Conservation (phyloP, 345 rosid species). For the Schrenkiella parvula region DNA sequence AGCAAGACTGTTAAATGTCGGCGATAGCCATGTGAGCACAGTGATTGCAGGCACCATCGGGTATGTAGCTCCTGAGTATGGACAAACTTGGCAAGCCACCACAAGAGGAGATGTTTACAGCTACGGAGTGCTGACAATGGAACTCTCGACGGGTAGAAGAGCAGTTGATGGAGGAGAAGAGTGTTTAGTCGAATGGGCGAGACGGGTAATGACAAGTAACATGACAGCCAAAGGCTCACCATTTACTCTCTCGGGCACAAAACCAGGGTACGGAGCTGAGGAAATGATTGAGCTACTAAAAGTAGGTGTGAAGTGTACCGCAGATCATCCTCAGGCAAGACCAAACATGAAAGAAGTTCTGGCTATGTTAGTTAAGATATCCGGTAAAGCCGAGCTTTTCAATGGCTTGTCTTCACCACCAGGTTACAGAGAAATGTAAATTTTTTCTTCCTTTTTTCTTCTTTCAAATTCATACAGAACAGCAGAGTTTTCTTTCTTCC, state of each 20-base stretch:
- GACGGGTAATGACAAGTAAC: slow-evolving; percentile 52
- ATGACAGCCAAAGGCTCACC: slow-evolving; percentile 39
- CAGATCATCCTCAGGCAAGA: slow-evolving; percentile 73
- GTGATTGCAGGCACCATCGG: slow-evolving; percentile 90
- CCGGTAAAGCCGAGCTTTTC: slow-evolving; percentile 35
- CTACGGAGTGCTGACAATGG: slow-evolving; percentile 82
- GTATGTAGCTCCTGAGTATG: slow-evolving; percentile 93
- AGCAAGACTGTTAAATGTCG: slow-evolving; percentile 66
- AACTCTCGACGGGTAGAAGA: slow-evolving; percentile 81
- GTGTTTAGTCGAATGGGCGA: slow-evolving; percentile 84
- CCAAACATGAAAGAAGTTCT: slow-evolving; percentile 93
- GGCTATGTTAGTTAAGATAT: slow-evolving; percentile 49
- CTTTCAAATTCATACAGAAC: slow-evolving; percentile 15
- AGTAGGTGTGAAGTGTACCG: slow-evolving; percentile 66
- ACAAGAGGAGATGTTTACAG: slow-evolving; percentile 95
- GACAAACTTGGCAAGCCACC: slow-evolving; percentile 92
- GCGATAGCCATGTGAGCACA: slow-evolving; percentile 87
- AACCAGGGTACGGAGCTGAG: slow-evolving; percentile 58
- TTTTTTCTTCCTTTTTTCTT: slow-evolving; percentile 1
- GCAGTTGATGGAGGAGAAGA: slow-evolving; percentile 94
- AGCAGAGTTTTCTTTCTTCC: slow-evolving; percentile 7
- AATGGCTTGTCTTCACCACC: slow-evolving; percentile 37
- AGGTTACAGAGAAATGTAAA: slow-evolving; percentile 31
- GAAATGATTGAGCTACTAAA: slow-evolving; percentile 60
- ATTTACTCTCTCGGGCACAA: slow-evolving; percentile 52